These are phyloP conservation scores for Sextonia rubra DNA, from an alignment of 164 flowering plant genomes.

Conservation along the genomic window DNA sequence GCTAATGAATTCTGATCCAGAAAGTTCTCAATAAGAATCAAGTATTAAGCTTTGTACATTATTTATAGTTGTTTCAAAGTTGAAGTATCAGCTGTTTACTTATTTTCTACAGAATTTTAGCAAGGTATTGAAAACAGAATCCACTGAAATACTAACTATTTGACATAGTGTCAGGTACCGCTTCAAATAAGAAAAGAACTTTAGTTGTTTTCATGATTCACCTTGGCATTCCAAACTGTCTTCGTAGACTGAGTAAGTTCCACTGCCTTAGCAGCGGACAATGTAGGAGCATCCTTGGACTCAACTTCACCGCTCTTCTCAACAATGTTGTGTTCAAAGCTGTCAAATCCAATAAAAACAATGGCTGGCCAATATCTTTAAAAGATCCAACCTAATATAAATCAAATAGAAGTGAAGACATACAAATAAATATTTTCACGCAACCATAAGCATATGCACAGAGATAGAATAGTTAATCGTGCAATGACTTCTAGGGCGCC, in stretches of 20 bases:
- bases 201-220: neutral
- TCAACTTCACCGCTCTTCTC: conserved; percentile 32
- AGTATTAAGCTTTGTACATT: too few species aligned
- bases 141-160: neutral
- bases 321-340: conserved; percentile 85
- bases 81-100: too few species aligned
- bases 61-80: too few species aligned
- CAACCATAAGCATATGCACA: too few species aligned
- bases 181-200: neutral
- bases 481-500: too few species aligned
- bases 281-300: conserved; percentile 23
- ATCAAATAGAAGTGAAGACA: neutral
- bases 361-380: too few species aligned
- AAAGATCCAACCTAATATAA: too few species aligned
- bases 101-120: too few species aligned
- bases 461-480: too few species aligned
- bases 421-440: too few species aligned
- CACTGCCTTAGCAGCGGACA: conserved; percentile 12
- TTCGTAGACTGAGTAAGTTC: conserved; percentile 24
- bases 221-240: conserved; percentile 13
- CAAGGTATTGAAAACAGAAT: neutral
- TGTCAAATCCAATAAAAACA: conserved; percentile 20
- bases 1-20: too few species aligned
- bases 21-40: too few species aligned
- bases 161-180: neutral